These are phyloP conservation scores for Pilaira anomala DNA, from an alignment of 192 early-diverging fungal species.

Conservation along the genomic window DNA sequence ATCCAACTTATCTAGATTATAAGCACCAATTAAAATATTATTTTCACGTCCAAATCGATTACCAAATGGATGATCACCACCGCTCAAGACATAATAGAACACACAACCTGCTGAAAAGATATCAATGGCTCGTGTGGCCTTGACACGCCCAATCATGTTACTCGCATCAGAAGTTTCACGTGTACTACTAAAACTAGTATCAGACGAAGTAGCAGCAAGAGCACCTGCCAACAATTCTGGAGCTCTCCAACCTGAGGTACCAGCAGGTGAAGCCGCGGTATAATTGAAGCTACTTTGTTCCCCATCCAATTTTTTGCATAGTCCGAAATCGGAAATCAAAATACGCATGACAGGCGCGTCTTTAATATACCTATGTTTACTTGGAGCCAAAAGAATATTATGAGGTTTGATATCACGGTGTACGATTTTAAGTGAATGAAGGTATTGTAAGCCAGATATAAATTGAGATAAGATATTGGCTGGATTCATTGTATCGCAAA, in stretches of 20 bases:
- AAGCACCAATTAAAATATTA: slow-evolving; percentile 80
- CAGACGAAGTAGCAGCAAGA: slow-evolving; percentile 6
- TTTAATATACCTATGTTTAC: slow-evolving; percentile 42
- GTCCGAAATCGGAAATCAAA: slow-evolving; percentile 95
- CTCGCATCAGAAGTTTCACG: slow-evolving; percentile 6
- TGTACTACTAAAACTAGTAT: slow-evolving; percentile 13
- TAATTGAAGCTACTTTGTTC: slow-evolving; percentile 94
- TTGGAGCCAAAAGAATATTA: slow-evolving; percentile 83
- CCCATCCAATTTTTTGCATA: slow-evolving; percentile 91
- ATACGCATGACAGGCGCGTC: slow-evolving; percentile 50
- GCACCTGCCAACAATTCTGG: slow-evolving; percentile 69
- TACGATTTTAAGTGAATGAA: slow-evolving; percentile 94
- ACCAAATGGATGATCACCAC: slow-evolving; percentile 94
- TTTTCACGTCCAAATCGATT: slow-evolving; percentile 85
- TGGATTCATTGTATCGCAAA: slow-evolving; percentile 55
- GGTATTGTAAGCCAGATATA: slow-evolving; percentile 77
- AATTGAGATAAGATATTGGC: slow-evolving; percentile 80
- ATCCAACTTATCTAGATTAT: slow-evolving; percentile 72
- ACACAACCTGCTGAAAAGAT: slow-evolving; percentile 96
- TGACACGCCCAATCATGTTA: slow-evolving; percentile 32
- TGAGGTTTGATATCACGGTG: slow-evolving; percentile 98
- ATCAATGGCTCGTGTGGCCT: slow-evolving; percentile 87
- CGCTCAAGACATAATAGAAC: slow-evolving; percentile 88
- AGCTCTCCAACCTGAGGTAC: slow-evolving; percentile 96
- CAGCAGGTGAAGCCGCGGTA: slow-evolving; percentile 74